phyloP scores from a whole-genome alignment of 495 filamentous ascomycete species.

The Aspergillus biplanus region DNA sequence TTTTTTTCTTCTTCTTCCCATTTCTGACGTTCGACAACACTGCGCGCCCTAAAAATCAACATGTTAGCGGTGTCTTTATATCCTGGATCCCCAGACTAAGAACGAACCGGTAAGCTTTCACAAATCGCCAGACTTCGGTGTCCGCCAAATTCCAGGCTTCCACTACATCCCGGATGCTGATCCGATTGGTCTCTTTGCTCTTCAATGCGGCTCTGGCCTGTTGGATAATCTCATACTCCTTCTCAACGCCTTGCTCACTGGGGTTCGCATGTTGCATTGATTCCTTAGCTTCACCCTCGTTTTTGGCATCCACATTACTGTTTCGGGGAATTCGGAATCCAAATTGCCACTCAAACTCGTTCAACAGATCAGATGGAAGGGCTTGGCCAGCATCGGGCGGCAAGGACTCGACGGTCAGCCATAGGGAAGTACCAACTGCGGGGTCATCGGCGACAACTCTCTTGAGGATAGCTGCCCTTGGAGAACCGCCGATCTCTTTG shows the following conservation, averaged over 20 bases:
- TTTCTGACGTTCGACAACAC: conserved; percentile 48
- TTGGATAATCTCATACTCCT: conserved; percentile 66
- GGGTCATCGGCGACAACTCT: conserved; percentile 73
- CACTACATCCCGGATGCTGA: conserved; percentile 60
- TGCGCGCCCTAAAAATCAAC: conserved; percentile 39
- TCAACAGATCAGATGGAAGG: conserved; percentile 46
- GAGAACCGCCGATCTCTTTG: conserved; percentile 58
- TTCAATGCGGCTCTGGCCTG: conserved; percentile 59
- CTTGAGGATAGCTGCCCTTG: conserved; percentile 76
- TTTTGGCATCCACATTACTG: conserved; percentile 53
- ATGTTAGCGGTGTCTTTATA: conserved; percentile 3
- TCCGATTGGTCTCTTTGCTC: conserved; percentile 33
- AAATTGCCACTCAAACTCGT: conserved; percentile 84
- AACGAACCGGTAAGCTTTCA: conserved; percentile 64
- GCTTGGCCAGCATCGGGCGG: conserved; percentile 45
- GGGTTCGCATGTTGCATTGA: conserved; percentile 46
- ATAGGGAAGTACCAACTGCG: conserved; percentile 64
- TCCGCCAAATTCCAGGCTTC: conserved; percentile 96
- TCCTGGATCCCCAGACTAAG: not conserved
- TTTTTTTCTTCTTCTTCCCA: conserved; percentile 51
- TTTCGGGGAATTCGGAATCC: conserved; percentile 77
- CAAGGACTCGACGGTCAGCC: conserved; percentile 76
- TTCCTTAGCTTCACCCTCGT: conserved; percentile 51
- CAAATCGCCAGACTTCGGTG: conserved; percentile 92
- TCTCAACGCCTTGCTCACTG: conserved; percentile 47